Evolutionary conservation across 805 yeast genomes (phyloP).

Genomic region (Wickerhamiella siamensis): DNA sequence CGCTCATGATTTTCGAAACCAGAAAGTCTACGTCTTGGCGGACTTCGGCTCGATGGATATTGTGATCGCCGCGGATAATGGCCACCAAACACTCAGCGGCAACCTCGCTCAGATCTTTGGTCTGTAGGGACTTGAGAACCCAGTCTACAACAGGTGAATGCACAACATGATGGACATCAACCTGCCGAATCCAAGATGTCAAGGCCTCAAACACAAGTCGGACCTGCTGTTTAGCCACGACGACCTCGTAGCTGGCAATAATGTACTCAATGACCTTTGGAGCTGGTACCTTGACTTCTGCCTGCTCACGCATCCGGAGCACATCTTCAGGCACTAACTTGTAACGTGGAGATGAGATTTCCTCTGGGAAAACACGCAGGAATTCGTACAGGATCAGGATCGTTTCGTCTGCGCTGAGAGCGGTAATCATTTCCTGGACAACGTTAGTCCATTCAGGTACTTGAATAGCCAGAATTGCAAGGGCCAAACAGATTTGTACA

Average conservation of each 20-base stretch:
- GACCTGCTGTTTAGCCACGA: slow-evolving; percentile 13
- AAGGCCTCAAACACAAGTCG: slow-evolving; percentile 55
- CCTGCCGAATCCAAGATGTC: slow-evolving; percentile 82
- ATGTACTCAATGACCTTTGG: slow-evolving; percentile 52
- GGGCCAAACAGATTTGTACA: slow-evolving; percentile 67
- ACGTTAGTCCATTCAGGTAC: slow-evolving; percentile 59
- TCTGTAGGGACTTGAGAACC: slow-evolving; percentile 48
- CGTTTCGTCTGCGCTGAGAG: slow-evolving; percentile 27
- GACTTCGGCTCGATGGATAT: slow-evolving; percentile 35
- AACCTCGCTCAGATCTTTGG: slow-evolving; percentile 57
- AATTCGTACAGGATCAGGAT: slow-evolving; percentile 49
- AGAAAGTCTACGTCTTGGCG: slow-evolving; percentile 42
- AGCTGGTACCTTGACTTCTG: slow-evolving; percentile 43
- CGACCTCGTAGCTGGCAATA: slow-evolving; percentile 30
- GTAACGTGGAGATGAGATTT: slow-evolving; percentile 73
- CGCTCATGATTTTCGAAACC: slow-evolving; percentile 44
- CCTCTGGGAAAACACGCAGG: slow-evolving; percentile 82
- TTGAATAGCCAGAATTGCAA: slow-evolving; percentile 74
- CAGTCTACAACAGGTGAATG: slow-evolving; percentile 49
- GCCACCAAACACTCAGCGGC: slow-evolving; percentile 79
- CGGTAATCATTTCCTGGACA: slow-evolving; percentile 46
- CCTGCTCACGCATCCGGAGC: slow-evolving; percentile 11
- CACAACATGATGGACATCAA: slow-evolving; percentile 58
- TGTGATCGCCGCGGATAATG: slow-evolving; percentile 68
- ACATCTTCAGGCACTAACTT: slow-evolving; percentile 16